phyloP scores from a whole-genome alignment of 345 rosid genomes.

The Melaleuca quinquenervia region DNA sequence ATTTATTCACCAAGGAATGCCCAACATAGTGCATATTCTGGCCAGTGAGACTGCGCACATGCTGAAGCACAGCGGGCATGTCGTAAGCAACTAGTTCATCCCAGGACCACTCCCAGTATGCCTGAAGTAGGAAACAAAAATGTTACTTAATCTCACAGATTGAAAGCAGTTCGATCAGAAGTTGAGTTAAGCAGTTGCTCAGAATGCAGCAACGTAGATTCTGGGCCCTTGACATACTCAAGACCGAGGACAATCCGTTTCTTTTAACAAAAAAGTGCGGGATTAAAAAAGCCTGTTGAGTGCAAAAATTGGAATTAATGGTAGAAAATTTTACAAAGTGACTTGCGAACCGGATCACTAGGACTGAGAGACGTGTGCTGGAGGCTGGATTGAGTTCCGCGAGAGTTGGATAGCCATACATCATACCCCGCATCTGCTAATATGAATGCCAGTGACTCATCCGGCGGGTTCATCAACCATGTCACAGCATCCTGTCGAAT shows the following conservation, averaged over 20 bases:
- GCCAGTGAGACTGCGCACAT: slow-evolving; percentile 13
- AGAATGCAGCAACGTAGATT: neutral
- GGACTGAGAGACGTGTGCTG: slow-evolving; percentile 22
- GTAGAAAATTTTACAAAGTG: neutral
- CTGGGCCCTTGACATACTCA: neutral
- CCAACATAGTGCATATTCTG: slow-evolving; percentile 27
- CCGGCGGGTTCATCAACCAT: slow-evolving; percentile 19
- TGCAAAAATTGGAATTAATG: neutral
- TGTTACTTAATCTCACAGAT: neutral
- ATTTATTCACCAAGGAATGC: slow-evolving; percentile 20
- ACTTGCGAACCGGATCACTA: slow-evolving; percentile 3
- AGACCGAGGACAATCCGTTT: neutral
- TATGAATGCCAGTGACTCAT: slow-evolving; percentile 23
- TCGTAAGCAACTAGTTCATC: slow-evolving; percentile 21
- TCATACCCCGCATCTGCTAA: slow-evolving; percentile 29
- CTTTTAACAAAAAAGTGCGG: neutral
- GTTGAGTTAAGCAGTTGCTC: neutral
- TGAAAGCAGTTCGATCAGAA: neutral
- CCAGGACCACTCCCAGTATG: slow-evolving; percentile 38
- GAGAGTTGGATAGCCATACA: slow-evolving; percentile 33
- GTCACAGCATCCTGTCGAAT: slow-evolving; percentile 21
- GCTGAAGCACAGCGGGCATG: slow-evolving; percentile 11
- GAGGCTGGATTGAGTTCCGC: slow-evolving; percentile 25
- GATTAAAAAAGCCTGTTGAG: neutral
- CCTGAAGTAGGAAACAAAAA: slow-evolving; percentile 1